Base-by-base conservation (phyloP, 352 stramenopile species). In the Halophytophthora polymorphica region DNA sequence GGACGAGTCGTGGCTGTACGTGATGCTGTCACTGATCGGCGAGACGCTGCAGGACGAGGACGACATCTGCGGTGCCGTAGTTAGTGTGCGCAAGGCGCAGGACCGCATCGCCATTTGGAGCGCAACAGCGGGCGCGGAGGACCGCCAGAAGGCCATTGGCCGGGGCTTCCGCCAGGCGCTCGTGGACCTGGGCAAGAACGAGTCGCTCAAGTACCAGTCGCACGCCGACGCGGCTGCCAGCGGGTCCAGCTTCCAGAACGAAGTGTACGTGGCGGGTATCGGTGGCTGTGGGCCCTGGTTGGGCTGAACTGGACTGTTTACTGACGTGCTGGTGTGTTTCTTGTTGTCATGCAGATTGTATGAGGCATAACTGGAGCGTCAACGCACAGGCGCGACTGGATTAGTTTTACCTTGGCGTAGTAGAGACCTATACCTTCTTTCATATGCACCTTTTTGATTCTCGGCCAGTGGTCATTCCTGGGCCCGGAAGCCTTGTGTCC, bases 61-160 rank as follows among this genome's bases (percentile, higher is more conserved):
- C 57, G 88, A 98, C 69, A 82, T 98, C 45, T 98, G 93, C 66
- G 95, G 96, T 28, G 90, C 89, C 56, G 96, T 99, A 45, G 94
- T 98, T 36, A 97, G 81, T 64, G 90, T 98, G 48, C 90, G 96
- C 40, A 97, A 98, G 68, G 64, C 82, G 25, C 90, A 98, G 71
- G 93, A 98, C 78, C 85, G 93, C 45, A 96, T 98, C 66, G 88
- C 95, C 39, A 87, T 99, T 43, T 99, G 96, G 96, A 96, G 77
- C 37, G 79, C 76, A 67, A 93, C 81, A 58, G 83, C 86, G 22
- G 67, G 78, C 35, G 71, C 75, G 47, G 68, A 89, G 53, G 72
- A 90, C 41, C 72, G 83, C 29, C 83, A 93, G 57, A 85, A 83
- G 53, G 75, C 73, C 29, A 89, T 95, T 48, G 85, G 85, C 47